Conservation (phyloP, 2,329 filamentous ascomycete species). For the Clonostachys byssicola region DNA sequence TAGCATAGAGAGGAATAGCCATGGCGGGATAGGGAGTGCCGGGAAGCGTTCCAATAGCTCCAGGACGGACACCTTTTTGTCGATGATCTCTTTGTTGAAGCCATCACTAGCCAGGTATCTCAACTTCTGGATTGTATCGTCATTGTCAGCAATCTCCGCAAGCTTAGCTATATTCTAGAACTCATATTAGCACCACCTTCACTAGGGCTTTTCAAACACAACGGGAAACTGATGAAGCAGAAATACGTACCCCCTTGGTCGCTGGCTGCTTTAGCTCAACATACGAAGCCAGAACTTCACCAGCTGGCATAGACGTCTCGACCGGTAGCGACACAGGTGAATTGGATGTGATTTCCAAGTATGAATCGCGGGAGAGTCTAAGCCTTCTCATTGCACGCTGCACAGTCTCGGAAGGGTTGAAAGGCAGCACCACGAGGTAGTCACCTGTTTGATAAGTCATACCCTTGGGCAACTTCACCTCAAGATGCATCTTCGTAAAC, state of each 20-base stretch:
- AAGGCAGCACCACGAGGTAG: not conserved
- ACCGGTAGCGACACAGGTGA: slow-evolving; percentile 43
- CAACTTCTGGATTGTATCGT: not conserved
- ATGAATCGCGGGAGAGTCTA: not conserved
- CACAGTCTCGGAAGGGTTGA: not conserved
- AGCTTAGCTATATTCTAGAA: not conserved
- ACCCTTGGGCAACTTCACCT: slow-evolving; percentile 24
- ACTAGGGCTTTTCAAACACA: not conserved
- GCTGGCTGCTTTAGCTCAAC: slow-evolving; percentile 10
- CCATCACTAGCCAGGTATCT: not conserved
- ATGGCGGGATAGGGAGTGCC: slow-evolving; percentile 47
- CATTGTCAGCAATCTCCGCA: not conserved
- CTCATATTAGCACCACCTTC: not conserved
- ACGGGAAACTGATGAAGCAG: not conserved
- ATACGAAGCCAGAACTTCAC: slow-evolving; percentile 59
- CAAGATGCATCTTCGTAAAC: slow-evolving; percentile 59
- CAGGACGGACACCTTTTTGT: slow-evolving; percentile 38
- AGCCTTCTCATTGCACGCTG: not conserved
- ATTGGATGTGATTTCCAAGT: slow-evolving; percentile 40
- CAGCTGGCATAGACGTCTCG: slow-evolving; percentile 48
- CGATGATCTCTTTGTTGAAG: not conserved
- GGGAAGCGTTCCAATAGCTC: slow-evolving; percentile 58
- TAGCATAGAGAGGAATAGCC: slow-evolving; percentile 57
- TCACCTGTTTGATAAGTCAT: not conserved
- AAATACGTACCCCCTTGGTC: not conserved